A percentile compares a stretch with the other conserved stretches of the same genome.
These are phyloP conservation scores for Marchantia paleacea DNA, from an alignment of 225 moss, liverwort and hornwort genomes.

Conservation along the genomic window DNA sequence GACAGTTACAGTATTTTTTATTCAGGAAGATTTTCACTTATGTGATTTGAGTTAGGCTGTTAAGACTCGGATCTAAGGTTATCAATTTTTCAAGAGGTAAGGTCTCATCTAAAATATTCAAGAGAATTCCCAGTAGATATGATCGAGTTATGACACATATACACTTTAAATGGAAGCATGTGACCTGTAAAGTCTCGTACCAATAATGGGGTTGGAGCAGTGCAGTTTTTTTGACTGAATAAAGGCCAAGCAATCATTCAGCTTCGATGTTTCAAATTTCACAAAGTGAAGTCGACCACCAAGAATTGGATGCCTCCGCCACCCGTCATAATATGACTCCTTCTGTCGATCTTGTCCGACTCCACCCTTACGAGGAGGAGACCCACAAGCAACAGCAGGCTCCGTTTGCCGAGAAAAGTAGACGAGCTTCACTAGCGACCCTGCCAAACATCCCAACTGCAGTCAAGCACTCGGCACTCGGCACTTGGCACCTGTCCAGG, in stretches of 20 bases:
- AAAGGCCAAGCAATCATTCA: conserved; percentile 89
- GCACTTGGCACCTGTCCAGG: neutral
- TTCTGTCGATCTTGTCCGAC: conserved; percentile 41
- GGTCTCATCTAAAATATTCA: no score
- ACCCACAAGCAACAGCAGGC: conserved; percentile 13
- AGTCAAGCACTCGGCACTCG: neutral
- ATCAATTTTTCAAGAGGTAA: no score
- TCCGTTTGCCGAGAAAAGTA: conserved; percentile 92
- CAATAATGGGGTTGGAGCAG: conserved; percentile 29
- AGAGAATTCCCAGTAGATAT: no score
- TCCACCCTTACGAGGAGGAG: conserved; percentile 41
- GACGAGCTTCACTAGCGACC: conserved; percentile 90
- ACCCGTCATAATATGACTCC: conserved; percentile 61
- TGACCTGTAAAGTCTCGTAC: conserved; percentile 18
- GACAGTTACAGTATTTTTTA: no score
- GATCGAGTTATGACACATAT: no score
- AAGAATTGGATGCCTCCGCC: conserved; percentile 83
- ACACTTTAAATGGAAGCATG: no score
- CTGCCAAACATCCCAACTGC: conserved; percentile 25
- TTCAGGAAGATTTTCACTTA: no score
- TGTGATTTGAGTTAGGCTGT: no score
- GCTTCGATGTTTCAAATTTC: conserved; percentile 83
- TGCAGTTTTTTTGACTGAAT: conserved; percentile 82
- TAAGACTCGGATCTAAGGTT: no score
- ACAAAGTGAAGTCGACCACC: conserved; percentile 95